phyloP scores from a whole-genome alignment of 371 early-diverging fungal genomes.

The Rhizomucor pusillus region DNA sequence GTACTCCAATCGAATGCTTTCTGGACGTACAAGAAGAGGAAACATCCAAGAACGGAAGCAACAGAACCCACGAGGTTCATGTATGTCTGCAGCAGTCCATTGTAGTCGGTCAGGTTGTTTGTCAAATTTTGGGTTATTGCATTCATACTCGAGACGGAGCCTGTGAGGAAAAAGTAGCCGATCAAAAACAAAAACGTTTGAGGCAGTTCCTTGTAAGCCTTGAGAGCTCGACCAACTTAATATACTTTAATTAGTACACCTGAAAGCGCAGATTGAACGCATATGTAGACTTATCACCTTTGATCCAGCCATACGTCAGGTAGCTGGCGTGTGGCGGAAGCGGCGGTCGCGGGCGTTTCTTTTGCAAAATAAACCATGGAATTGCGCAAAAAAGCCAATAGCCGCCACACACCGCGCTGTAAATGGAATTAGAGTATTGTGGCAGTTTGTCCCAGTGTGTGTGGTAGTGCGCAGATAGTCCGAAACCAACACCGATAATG shows the following conservation, averaged over 20 bases:
- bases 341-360: slow-evolving; percentile 26
- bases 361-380: slow-evolving; percentile 38
- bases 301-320: slow-evolving; percentile 38
- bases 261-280: not conserved
- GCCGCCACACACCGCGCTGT: slow-evolving; percentile 35
- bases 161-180: slow-evolving; percentile 39
- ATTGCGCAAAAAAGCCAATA: slow-evolving; percentile 33
- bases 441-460: slow-evolving; percentile 10
- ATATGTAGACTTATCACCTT: slow-evolving; percentile 4
- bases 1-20: slow-evolving; percentile 26
- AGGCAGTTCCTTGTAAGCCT: slow-evolving; percentile 38
- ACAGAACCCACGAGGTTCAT: slow-evolving; percentile 27
- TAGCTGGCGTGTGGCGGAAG: slow-evolving; percentile 27
- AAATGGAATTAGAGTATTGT: slow-evolving; percentile 17
- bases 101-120: slow-evolving; percentile 29
- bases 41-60: slow-evolving; percentile 39
- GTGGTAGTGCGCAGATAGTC: slow-evolving; percentile 7
- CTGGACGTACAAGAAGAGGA: slow-evolving; percentile 33
- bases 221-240: slow-evolving; percentile 29
- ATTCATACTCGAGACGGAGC: slow-evolving; percentile 44
- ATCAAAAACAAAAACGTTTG: slow-evolving; percentile 40
- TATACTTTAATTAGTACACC: not conserved
- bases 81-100: slow-evolving; percentile 25
- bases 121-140: slow-evolving; percentile 29
- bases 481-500: slow-evolving; percentile 14